Base-by-base conservation (phyloP, 1,284 basidiomycete genomes). In the Marasmius fiardii region DNA sequence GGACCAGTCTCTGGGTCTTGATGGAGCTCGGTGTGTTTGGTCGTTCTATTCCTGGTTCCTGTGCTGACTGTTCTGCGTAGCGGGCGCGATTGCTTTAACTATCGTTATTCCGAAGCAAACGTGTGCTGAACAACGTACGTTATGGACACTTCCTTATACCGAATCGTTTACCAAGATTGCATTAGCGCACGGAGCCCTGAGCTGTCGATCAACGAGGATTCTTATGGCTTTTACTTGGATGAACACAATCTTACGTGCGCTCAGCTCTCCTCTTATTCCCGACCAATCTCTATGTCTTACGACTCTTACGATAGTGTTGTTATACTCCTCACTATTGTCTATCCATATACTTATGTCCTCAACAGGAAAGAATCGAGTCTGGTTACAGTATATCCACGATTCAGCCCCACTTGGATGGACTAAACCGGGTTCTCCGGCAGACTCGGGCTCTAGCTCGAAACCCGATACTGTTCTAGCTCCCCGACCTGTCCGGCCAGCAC, bases 141-240 rank as follows among this genome's bases (percentile, higher is more conserved):
- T n/a, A 16, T 47, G 23, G 28, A n/a, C 4, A 41, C 16, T 51
- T 52, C 14, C n/a, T 11, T 48, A 1, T 11, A 58, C 68, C 43
- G 33, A 56, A 33, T 18, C 20, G 49, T 50, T 52, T 59, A 54
- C 52, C 23, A 34, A 56, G 67, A 8, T 31, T 31, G n/a, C 28
- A 18, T n/a, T 14, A 49, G 47, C 47, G 4, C 31, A 16, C 26
- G 23, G 31, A 12, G 12, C 11, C n/a, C 2, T 20, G 57, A 66
- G 70, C 12, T 91, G 89, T 65, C 66, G 68, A 8, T 88, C 88
- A n/a, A 73, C 75, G 20, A 74, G 68, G 53, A 73, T 86, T 24
- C 70, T 90, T 34, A 67, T 83, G 59, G 84, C 77, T 4, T 88
- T 89, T 63, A 74, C 81, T 43, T 91, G 88, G 89, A 71, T 80